Conservation (phyloP, 2,329 filamentous ascomycete species). For the Tetracladium maxilliforme region DNA sequence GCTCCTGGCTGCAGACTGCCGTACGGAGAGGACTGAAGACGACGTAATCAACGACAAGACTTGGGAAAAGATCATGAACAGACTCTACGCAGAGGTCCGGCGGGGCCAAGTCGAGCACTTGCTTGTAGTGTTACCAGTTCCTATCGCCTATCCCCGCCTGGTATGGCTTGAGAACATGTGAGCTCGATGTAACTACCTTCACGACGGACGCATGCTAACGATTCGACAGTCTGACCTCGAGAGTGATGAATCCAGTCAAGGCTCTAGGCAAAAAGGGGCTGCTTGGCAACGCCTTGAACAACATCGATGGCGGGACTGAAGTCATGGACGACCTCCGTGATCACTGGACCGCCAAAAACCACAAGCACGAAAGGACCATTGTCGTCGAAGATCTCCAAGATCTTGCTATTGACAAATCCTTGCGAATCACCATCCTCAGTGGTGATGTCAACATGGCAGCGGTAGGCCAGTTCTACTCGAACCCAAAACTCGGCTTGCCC, state of each 20-base stretch:
- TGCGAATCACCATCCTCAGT: conserved; percentile 80
- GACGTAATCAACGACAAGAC: conserved; percentile 69
- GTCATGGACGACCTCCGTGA: conserved; percentile 87
- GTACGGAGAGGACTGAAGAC: conserved; percentile 76
- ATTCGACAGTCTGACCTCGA: conserved; percentile 59
- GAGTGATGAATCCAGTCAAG: conserved; percentile 78
- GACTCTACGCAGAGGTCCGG: conserved; percentile 67
- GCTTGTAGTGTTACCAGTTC: conserved; percentile 74
- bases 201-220: conserved; percentile 13
- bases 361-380: conserved; percentile 79
- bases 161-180: conserved; percentile 60
- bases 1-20: conserved; percentile 77
- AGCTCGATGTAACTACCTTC: conserved; percentile 16
- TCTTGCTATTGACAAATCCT: conserved; percentile 79
- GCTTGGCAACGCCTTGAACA: conserved; percentile 64
- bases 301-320: conserved; percentile 83
- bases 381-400: conserved; percentile 87
- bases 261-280: conserved; percentile 70
- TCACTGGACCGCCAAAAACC: conserved; percentile 92
- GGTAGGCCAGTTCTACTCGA: conserved; percentile 89
- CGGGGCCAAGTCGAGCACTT: conserved; percentile 81
- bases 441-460: conserved; percentile 91
- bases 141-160: conserved; percentile 65
- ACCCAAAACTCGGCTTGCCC: conserved; percentile 60
- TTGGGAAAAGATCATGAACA: conserved; percentile 76